Base-by-base conservation (phyloP, 2,329 filamentous ascomycete genomes). In the Fusarium scirpi region DNA sequence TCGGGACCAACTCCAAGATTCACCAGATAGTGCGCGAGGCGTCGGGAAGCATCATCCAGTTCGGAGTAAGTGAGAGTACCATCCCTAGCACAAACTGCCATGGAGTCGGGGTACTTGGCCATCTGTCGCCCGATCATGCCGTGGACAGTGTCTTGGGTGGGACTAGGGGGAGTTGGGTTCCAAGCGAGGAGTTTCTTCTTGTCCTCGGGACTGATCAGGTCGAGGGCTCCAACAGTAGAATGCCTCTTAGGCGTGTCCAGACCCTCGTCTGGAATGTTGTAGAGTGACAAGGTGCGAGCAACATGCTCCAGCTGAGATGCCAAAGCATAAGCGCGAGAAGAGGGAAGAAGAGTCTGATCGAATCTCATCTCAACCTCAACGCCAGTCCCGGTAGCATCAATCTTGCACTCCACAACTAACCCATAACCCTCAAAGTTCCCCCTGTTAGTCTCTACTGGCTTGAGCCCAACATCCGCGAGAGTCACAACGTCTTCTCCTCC, bases 281-380 rank as follows among this genome's bases (percentile, higher is more conserved):
- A 40, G 20, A 45, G 20, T 29, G 27, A 29, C 27, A 29, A 6
- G 11, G 44, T 40, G n/a, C 44, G 38, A 32, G 25, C 16, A 12
- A 55, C 25, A 45, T 55, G 52, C 16, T 12, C 32, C 40, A 55
- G 32, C 11, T 55, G 52, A 45, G 44, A 40, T 16, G 44, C 27
- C 32, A 55, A 25, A 40, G 32, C 40, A 27, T 55, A 27, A 32
- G 40, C 52, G 25, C 20, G 22, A 20, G 44, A 10, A n/a, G 52
- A 10, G 6, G 52, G n/a, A 34, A 55, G 44, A 27, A 55, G 40
- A 45, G 40, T 27, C 25, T 45, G 27, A 40, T 55, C 52, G 44
- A 55, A 55, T 20, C 52, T 40, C 20, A 55, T 32, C 24, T 55
- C 40, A 20, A 55, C 52, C 32, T 55, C 40, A 11, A 55, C 52